Evolutionary conservation across 192 early-diverging fungal genomes (phyloP).

Genomic region (Coemansia sp.): DNA sequence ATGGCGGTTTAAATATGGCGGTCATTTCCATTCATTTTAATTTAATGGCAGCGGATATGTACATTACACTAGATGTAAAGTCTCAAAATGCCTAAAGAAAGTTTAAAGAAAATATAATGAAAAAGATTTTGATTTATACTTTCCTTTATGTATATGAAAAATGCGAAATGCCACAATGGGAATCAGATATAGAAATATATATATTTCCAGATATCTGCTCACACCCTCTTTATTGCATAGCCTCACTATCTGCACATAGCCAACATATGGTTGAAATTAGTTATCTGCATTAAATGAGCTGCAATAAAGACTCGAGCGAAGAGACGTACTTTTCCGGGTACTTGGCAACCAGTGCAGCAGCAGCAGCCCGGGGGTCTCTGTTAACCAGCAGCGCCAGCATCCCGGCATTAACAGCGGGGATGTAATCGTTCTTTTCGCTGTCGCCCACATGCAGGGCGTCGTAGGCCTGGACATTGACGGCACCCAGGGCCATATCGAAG

Average conservation of each 20-base stretch:
- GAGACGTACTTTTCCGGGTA: constrained; percentile 22
- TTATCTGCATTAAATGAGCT: constrained; percentile 8
- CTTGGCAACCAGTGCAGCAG: background rate
- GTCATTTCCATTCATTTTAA: too few species aligned
- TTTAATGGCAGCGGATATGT: too few species aligned
- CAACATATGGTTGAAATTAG: background rate
- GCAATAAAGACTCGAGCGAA: constrained; percentile 12
- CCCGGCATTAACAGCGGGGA: constrained; percentile 26
- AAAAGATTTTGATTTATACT: too few species aligned
- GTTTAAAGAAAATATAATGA: too few species aligned
- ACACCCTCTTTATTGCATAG: background rate
- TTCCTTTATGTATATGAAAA: too few species aligned
- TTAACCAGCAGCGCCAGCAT: constrained; percentile 46
- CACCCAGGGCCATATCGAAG: constrained; percentile 57
- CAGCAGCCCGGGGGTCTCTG: background rate
- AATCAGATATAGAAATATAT: too few species aligned
- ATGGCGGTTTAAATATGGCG: too few species aligned
- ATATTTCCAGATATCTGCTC: background rate
- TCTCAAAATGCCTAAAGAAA: too few species aligned
- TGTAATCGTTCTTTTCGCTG: constrained; percentile 47
- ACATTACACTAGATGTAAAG: too few species aligned
- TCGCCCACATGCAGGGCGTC: constrained; percentile 66
- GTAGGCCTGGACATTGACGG: constrained; percentile 34
- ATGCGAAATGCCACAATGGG: too few species aligned
- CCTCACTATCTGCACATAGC: background rate